Base-by-base conservation (phyloP, 2,329 filamentous ascomycete genomes). In the Colletotrichum tabaci region DNA sequence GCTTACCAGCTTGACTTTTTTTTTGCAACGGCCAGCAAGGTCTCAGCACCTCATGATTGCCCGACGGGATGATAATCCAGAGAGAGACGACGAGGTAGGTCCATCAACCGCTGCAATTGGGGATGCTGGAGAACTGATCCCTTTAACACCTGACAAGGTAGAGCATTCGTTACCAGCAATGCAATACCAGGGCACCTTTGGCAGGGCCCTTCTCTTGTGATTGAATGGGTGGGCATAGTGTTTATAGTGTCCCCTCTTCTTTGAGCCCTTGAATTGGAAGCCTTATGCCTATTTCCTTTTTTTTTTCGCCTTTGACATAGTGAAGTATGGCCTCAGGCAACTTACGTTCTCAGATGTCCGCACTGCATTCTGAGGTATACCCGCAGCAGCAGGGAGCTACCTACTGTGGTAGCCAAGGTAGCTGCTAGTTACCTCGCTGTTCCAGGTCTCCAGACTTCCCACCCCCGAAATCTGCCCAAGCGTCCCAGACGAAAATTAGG, bases 401-500 rank as follows among this genome's bases (percentile, higher is more conserved):
- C 66, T 63, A 61, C 44, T 38, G 49, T 44, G 30, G 18, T 47
- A 49, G 46, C 65, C 69, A 50, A 61, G 7, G 35, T 44, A 58
- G 30, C 56, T 58, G 15, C 4, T 30, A 40, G 53, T 40, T 46
- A 58, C 26, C 53, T 58, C 47, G 30, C 52, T 44, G 52, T 67
- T 66, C 65, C 65, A 73, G 68, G 60, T 65, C 55, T 64, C 73
- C 61, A 66, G 66, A 61, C 58, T 66, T 50, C 55, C 67, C 69
- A 60, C 72, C 63, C 46, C 58, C 46, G n/a, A 70, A 67, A 67
- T 60, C 53, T 67, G 69, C 69, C 71, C 67, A 74, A 74, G 71
- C 71, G 72, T 73, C 62, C 64, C 69, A 70, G 65, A 55, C 74
- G 73, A 75, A 75, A 75, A 73, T 74, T 73, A 57, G 72, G 70